Evolutionary conservation across 164 flowering plant species (phyloP).

Genomic region (Cinnamomum chago): DNA sequence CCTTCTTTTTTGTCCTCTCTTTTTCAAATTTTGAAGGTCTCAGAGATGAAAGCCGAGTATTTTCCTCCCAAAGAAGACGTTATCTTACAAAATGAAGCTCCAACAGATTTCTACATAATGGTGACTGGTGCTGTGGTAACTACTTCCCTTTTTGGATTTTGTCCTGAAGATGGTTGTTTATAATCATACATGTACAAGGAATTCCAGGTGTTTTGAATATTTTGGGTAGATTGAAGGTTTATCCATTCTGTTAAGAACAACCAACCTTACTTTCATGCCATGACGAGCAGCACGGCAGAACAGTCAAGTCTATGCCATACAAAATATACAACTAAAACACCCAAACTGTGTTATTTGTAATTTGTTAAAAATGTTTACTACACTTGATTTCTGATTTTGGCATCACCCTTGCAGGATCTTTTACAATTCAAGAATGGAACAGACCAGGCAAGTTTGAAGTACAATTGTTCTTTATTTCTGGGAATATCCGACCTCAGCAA

Average conservation of each 20-base stretch:
- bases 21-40: conserved; percentile 43
- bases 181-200: too few relatives aligned
- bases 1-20: not conserved
- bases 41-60: conserved; percentile 94
- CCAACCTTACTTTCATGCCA: not conserved
- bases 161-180: not conserved
- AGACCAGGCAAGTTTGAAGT: conserved; percentile 50
- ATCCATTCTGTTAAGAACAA: too few relatives aligned
- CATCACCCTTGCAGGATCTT: conserved; percentile 58
- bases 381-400: not conserved
- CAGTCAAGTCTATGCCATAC: not conserved
- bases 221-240: too few relatives aligned
- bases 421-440: conserved; percentile 52
- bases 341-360: not conserved
- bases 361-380: not conserved
- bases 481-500: not conserved
- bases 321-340: not conserved
- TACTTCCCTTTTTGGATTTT: conserved; percentile 2
- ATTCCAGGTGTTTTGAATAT: too few relatives aligned
- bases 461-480: not conserved
- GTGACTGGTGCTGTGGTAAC: conserved; percentile 84
- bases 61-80: conserved; percentile 96
- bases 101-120: conserved; percentile 85
- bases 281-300: not conserved
- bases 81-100: conserved; percentile 93